These are phyloP conservation scores for Kwoniella sp. DNA, from an alignment of 768 basidiomycete species.

Conservation along the genomic window DNA sequence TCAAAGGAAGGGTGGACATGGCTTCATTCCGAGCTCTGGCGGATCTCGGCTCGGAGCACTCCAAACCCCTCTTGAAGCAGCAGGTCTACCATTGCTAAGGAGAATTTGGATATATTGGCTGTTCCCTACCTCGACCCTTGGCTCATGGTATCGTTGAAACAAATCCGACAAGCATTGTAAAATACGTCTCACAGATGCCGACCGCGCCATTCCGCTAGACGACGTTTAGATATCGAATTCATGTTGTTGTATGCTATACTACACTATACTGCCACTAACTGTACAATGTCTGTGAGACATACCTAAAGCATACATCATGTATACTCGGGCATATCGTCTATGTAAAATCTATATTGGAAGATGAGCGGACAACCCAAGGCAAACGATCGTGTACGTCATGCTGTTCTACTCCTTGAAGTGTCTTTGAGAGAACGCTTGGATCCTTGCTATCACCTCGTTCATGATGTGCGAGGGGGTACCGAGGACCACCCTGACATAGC, in stretches of 20 bases:
- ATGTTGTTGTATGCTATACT: not conserved
- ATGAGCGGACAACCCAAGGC: too few species aligned
- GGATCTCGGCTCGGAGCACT: conserved; percentile 62
- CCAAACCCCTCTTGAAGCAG: conserved; percentile 67
- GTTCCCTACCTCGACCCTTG: not conserved
- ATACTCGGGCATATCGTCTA: too few species aligned
- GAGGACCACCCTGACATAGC: conserved; percentile 50
- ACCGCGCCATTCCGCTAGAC: too few species aligned
- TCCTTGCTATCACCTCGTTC: conserved; percentile 45
- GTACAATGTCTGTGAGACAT: too few species aligned
- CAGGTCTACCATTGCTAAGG: conserved; percentile 61
- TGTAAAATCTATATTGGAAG: too few species aligned
- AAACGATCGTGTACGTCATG: not conserved
- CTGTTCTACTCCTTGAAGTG: not conserved
- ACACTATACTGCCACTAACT: too few species aligned
- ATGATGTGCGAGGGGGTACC: conserved; percentile 46
- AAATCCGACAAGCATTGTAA: too few species aligned
- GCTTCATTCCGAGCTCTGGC: conserved; percentile 66
- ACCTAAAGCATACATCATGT: too few species aligned
- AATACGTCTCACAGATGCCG: too few species aligned
- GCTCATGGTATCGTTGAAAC: too few species aligned
- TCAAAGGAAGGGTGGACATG: conserved; percentile 85
- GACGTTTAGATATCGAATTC: not conserved
- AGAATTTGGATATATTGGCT: not conserved
- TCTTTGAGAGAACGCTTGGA: conserved; percentile 39